phyloP scores from a whole-genome alignment of 108 stramenopile species.

The Skeletonema potamos region DNA sequence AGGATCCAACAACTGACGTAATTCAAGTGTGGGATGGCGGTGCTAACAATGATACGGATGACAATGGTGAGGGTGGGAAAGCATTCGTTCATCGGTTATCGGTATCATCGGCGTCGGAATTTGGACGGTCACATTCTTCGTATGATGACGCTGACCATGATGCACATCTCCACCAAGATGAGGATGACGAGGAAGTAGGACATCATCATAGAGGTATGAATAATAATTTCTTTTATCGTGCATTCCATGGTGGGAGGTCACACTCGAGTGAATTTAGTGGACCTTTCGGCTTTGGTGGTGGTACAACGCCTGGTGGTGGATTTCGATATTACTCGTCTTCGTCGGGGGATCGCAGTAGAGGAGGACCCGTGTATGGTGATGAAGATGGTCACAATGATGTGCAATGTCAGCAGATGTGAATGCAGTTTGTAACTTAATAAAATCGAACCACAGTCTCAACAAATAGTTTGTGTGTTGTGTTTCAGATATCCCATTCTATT shows the following conservation, averaged over 20 bases:
- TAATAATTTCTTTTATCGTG: not conserved
- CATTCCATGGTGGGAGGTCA: not conserved
- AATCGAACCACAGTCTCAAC: not conserved
- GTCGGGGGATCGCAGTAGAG: not conserved
- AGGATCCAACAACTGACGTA: not conserved
- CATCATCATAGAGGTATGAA: not conserved
- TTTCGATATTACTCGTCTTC: not conserved
- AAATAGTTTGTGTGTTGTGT: not conserved
- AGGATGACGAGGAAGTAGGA: not conserved
- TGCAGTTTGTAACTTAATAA: not conserved
- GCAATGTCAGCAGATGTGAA: constrained; percentile 33
- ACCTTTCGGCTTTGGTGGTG: not conserved
- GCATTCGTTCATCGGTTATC: not conserved
- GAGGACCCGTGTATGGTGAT: not conserved
- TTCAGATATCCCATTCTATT: not conserved
- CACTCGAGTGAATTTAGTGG: not conserved
- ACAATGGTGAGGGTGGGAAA: not conserved
- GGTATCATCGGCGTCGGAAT: not conserved
- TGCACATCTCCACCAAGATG: not conserved
- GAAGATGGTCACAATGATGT: constrained; percentile 18
- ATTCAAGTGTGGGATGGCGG: not conserved
- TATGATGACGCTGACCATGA: not conserved
- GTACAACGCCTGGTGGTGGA: not conserved
- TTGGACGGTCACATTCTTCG: not conserved
- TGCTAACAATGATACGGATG: not conserved